Conservation (phyloP, 768 basidiomycete species). For the Pleurotus tuoliensis region DNA sequence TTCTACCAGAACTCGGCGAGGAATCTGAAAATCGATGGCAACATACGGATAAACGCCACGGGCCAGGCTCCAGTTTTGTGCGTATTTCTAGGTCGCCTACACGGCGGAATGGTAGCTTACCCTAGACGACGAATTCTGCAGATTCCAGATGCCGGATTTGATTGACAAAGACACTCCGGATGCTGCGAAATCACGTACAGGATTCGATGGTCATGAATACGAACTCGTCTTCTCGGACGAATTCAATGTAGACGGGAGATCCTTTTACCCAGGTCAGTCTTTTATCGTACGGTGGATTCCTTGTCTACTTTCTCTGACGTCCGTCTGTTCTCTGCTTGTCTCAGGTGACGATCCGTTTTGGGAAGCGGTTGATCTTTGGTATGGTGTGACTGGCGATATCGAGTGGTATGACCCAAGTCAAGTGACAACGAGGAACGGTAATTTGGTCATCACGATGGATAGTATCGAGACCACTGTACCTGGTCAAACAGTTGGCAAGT, state of each 20-base stretch:
- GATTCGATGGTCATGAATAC: slow-evolving; percentile 70
- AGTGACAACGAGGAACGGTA: slow-evolving; percentile 62
- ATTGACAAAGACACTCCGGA: slow-evolving; percentile 73
- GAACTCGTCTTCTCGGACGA: slow-evolving; percentile 75
- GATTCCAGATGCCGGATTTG: slow-evolving; percentile 49
- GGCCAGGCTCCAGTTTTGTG: slow-evolving; percentile 62
- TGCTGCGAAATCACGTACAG: slow-evolving; percentile 52
- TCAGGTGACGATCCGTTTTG: slow-evolving; percentile 63
- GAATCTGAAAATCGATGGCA: slow-evolving; percentile 52
- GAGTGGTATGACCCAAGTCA: slow-evolving; percentile 77
- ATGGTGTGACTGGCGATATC: slow-evolving; percentile 62
- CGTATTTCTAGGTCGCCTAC: slow-evolving; percentile 12
- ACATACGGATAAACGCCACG: slow-evolving; percentile 61
- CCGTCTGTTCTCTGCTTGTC: neutral
- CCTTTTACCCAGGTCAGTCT: slow-evolving; percentile 48
- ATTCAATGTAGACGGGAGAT: slow-evolving; percentile 62
- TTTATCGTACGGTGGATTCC: neutral
- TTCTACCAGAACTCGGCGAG: slow-evolving; percentile 39
- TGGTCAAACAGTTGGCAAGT: slow-evolving; percentile 28
- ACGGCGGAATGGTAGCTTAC: neutral
- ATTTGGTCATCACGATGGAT: slow-evolving; percentile 69
- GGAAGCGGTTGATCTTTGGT: slow-evolving; percentile 74
- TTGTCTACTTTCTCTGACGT: too few relatives aligned
- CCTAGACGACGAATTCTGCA: slow-evolving; percentile 6
- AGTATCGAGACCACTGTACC: slow-evolving; percentile 25